Evolutionary conservation across 805 yeast genomes (phyloP), one percentile per base, ranked within the genome.

Genomic region (Saccharomycopsis lassenensis): DNA sequence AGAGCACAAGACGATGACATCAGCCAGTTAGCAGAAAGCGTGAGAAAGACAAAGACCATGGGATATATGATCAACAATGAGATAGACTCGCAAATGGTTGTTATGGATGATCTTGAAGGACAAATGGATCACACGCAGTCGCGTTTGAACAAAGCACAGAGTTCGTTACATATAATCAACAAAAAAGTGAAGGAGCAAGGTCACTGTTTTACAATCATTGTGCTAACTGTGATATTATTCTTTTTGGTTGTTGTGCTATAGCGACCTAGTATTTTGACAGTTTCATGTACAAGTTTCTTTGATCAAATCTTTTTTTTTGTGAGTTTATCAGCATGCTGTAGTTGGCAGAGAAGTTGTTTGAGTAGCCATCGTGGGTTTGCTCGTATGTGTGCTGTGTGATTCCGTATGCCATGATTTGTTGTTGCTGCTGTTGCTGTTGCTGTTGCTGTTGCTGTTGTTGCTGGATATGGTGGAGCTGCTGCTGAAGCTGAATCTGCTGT

Each of bases 91-190:
- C 77, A 72, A 33, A 57, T 70, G 48, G 64, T 63, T 17, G 43
- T 71, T 11, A 46, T 72, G 19, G 61, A 62, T 22, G 78, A 72
- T 45, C 48, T 72, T 25, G 79, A 73, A 43, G 50, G 51, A 17
- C 65, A 66, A 27, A 51, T 72, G 14, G 67, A 63, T 32, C 46
- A 53, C 22, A 58, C 66, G n/a, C 65, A 63, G 18, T 48, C 58
- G 24, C 58, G 62, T 24, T 47, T 72, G 10, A 46, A 49, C 2
- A 51, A 63, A 22, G 75, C 76, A 0, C 55, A 56, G 27, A 51
- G 51, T 24, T 56, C 64, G 38, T 46, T 72, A 32, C 52, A 49
- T 5, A 52, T 50, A 20, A 67, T 68, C 35, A 58, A 59, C 24
- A 53, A 53, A 12, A 60, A 58, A 20, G 57, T 71, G 11, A 60